These are phyloP conservation scores for Arabidopsis arenosa DNA, from an alignment of 345 rosid species.

Conservation along the genomic window DNA sequence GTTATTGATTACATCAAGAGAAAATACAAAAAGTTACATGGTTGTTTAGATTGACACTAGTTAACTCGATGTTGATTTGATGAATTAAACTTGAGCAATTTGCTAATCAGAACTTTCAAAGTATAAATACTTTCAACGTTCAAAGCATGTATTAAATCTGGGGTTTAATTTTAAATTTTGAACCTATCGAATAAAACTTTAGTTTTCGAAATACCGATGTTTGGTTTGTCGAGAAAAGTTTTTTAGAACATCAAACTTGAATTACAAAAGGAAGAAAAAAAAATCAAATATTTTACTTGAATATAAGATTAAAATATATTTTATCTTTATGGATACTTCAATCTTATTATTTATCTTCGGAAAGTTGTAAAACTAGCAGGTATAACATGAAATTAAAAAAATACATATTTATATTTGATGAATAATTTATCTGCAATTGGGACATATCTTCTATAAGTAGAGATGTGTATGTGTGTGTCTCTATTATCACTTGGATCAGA, in stretches of 20 bases:
- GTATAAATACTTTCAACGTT: background rate
- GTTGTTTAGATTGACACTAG: too few species aligned
- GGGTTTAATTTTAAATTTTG: too few species aligned
- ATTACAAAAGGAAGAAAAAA: background rate
- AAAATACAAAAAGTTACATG: too few species aligned
- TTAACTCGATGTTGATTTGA: too few species aligned
- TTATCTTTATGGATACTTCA: conserved; percentile 40
- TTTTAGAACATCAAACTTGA: too few species aligned
- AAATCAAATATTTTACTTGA: background rate
- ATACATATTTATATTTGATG: background rate
- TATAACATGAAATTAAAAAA: conserved; percentile 30
- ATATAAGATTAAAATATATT: conserved; percentile 26
- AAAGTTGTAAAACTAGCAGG: conserved; percentile 25
- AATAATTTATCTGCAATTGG: conserved; percentile 19
- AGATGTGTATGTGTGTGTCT: conserved; percentile 35
- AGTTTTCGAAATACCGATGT: background rate
- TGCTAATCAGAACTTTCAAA: too few species aligned
- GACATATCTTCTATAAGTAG: conserved; percentile 36
- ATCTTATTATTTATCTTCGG: conserved; percentile 8
- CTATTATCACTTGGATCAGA: conserved; percentile 34
- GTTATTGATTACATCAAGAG: too few species aligned
- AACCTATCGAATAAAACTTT: background rate
- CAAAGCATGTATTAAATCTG: background rate
- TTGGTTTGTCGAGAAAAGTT: background rate
- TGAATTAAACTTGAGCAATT: too few species aligned